A percentile compares a stretch with the other conserved stretches of the same genome.
Evolutionary conservation across 2,329 filamentous ascomycete genomes (phyloP).

Genomic region (Xylaria sp.): DNA sequence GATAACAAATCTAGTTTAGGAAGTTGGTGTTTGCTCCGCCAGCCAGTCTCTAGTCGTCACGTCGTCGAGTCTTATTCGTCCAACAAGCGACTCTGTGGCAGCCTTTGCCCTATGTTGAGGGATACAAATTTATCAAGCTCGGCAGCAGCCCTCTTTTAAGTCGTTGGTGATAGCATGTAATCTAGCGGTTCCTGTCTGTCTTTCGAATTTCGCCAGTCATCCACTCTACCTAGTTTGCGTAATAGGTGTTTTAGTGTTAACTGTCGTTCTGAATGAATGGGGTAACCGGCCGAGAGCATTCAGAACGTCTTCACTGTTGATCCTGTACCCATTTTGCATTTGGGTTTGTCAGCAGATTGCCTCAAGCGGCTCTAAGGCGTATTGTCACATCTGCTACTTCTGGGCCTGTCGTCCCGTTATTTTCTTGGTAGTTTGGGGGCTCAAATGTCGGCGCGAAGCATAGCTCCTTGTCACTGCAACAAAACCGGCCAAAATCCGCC

Average conservation of each 20-base stretch:
- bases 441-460: constrained; percentile 4
- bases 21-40: constrained; percentile 22
- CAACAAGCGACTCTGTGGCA: constrained; percentile 36
- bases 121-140: constrained; percentile 20
- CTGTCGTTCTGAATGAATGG: constrained; percentile 16
- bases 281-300: constrained; percentile 12
- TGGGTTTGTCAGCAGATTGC: constrained; percentile 10
- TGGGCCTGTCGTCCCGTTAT: background rate
- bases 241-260: constrained; percentile 24
- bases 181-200: constrained; percentile 25
- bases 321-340: constrained; percentile 5
- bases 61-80: constrained; percentile 32
- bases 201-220: constrained; percentile 1
- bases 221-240: constrained; percentile 2
- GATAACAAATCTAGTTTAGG: constrained; percentile 16
- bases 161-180: constrained; percentile 23
- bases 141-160: constrained; percentile 14
- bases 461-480: constrained; percentile 12
- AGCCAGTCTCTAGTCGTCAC: constrained; percentile 28
- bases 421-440: background rate
- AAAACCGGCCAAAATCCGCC: constrained; percentile 15
- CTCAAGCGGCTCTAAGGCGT: constrained; percentile 11
- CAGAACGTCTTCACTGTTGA: constrained; percentile 6
- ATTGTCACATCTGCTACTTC: constrained; percentile 6
- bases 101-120: constrained; percentile 13